These are phyloP conservation scores for Eutrema heterophyllum DNA, from an alignment of 345 rosid species.

Conservation along the genomic window DNA sequence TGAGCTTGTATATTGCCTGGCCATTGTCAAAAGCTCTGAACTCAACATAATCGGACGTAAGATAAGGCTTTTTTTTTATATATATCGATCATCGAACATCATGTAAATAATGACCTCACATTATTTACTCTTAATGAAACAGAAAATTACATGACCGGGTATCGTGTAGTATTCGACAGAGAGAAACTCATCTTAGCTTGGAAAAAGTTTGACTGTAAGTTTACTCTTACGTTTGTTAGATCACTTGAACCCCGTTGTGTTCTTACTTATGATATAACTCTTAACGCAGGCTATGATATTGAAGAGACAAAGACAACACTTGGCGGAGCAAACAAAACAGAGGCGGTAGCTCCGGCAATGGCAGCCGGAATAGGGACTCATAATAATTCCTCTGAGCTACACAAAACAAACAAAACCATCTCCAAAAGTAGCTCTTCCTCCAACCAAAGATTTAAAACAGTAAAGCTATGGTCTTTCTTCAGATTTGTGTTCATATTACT, in stretches of 20 bases:
- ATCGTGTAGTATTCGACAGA: slow-evolving; percentile 70
- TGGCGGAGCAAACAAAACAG: slow-evolving; percentile 37
- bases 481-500: slow-evolving; percentile 27
- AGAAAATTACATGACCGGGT: slow-evolving; percentile 91
- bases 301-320: slow-evolving; percentile 34
- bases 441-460: slow-evolving; percentile 15
- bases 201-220: slow-evolving; percentile 77
- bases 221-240: not conserved
- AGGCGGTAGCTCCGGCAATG: slow-evolving; percentile 55
- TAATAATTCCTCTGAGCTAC: slow-evolving; percentile 31
- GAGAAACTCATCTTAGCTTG: slow-evolving; percentile 69
- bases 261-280: not conserved
- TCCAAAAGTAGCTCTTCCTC: slow-evolving; percentile 34
- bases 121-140: slow-evolving; percentile 25
- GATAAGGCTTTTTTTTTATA: slow-evolving; percentile 10
- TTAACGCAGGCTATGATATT: slow-evolving; percentile 54
- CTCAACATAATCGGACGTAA: slow-evolving; percentile 79
- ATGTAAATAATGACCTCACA: not conserved
- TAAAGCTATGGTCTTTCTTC: slow-evolving; percentile 10
- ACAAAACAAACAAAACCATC: slow-evolving; percentile 26
- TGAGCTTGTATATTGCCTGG: slow-evolving; percentile 62
- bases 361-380: slow-evolving; percentile 50
- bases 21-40: slow-evolving; percentile 63
- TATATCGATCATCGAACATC: not conserved
- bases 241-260: not conserved